These are phyloP conservation scores for Termitomyces eurrhizus DNA, from an alignment of 768 basidiomycete genomes.

Conservation along the genomic window DNA sequence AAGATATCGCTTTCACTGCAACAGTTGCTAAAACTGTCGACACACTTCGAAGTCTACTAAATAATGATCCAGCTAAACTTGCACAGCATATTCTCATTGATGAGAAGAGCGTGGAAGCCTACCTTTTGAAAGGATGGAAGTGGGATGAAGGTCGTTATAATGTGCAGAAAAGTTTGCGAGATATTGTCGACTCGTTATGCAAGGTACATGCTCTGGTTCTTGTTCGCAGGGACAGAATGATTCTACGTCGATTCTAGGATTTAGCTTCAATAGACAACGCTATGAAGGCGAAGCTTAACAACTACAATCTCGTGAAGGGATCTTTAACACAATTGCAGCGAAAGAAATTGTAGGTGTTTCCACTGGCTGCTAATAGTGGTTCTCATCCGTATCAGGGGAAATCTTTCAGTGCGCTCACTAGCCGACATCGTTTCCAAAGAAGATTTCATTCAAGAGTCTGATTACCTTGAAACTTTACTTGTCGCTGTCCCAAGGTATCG, in stretches of 20 bases:
- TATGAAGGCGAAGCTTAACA: constrained; percentile 87
- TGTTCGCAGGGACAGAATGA: constrained; percentile 2
- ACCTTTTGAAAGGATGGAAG: constrained; percentile 76
- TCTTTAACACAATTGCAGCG: constrained; percentile 88
- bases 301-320: constrained; percentile 93
- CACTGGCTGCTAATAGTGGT: constrained; percentile 1
- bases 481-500: constrained; percentile 93
- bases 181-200: constrained; percentile 80
- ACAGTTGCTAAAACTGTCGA: constrained; percentile 93
- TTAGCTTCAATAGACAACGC: constrained; percentile 92
- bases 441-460: constrained; percentile 83
- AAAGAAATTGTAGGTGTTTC: constrained; percentile 72
- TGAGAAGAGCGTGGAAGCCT: constrained; percentile 74
- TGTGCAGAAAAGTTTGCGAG: constrained; percentile 72
- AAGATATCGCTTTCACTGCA: constrained; percentile 81
- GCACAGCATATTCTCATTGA: constrained; percentile 76
- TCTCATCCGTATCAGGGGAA: constrained; percentile 57
- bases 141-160: constrained; percentile 96
- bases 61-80: constrained; percentile 79
- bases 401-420: constrained; percentile 87
- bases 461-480: constrained; percentile 88
- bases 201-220: constrained; percentile 50
- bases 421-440: constrained; percentile 80
- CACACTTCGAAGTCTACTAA: constrained; percentile 84
- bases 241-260: constrained; percentile 52